Evolutionary conservation across 495 filamentous ascomycete species (phyloP).

Genomic region (Xylaria telfairii): DNA sequence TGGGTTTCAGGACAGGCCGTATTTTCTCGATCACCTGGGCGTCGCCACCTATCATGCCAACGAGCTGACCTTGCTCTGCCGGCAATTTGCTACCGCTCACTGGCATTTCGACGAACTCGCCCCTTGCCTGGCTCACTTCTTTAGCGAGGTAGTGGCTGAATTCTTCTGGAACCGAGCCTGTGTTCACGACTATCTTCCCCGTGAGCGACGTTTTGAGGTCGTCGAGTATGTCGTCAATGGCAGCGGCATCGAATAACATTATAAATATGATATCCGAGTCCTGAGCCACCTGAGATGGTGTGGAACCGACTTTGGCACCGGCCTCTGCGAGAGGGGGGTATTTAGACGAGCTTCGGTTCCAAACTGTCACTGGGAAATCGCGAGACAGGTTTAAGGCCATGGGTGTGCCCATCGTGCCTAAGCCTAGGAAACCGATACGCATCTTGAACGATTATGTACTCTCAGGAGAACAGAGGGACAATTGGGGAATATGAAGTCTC

Average conservation of each 20-base stretch:
- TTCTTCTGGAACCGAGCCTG: slow-evolving; percentile 25
- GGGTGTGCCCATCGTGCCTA: slow-evolving; percentile 27
- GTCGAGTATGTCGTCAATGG: slow-evolving; percentile 12
- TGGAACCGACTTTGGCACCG: slow-evolving; percentile 7
- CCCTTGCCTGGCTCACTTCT: slow-evolving; percentile 14
- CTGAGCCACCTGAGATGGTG: slow-evolving; percentile 22
- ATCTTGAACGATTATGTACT: neutral
- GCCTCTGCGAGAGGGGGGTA: slow-evolving; percentile 16
- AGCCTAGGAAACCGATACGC: slow-evolving; percentile 24
- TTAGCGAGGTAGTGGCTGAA: slow-evolving; percentile 18
- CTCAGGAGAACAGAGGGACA: neutral
- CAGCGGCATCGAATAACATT: slow-evolving; percentile 26
- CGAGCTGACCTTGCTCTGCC: slow-evolving; percentile 23
- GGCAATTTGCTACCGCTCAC: slow-evolving; percentile 29
- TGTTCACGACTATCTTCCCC: slow-evolving; percentile 26
- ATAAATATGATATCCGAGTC: slow-evolving; percentile 26
- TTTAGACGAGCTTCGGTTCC: slow-evolving; percentile 26
- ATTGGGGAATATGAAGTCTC: neutral
- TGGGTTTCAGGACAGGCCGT: slow-evolving; percentile 12
- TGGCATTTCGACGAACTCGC: slow-evolving; percentile 25
- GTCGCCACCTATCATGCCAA: slow-evolving; percentile 27
- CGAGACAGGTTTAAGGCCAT: slow-evolving; percentile 24
- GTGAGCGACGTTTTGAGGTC: slow-evolving; percentile 19
- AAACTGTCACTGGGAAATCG: slow-evolving; percentile 21
- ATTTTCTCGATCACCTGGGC: slow-evolving; percentile 4